These are phyloP conservation scores for Rhizoclosmatium sp. DNA, from an alignment of 192 early-diverging fungal genomes.

Conservation along the genomic window DNA sequence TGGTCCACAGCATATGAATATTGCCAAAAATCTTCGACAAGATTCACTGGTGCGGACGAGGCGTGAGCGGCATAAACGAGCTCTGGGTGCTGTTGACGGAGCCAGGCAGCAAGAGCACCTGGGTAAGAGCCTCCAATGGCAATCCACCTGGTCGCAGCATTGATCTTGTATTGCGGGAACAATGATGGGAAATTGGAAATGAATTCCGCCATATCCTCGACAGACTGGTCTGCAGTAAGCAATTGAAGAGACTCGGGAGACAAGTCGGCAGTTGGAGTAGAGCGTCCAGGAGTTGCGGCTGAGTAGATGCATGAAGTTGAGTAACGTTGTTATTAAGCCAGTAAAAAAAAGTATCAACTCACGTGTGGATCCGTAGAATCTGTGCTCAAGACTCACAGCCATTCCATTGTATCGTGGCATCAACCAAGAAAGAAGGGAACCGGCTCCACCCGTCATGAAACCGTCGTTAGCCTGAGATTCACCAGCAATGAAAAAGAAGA, in stretches of 20 bases:
- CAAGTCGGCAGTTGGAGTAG: constrained; percentile 26
- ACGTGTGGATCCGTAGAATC: constrained; percentile 19
- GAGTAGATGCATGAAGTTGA: background rate
- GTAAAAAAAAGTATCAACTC: background rate
- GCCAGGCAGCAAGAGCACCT: constrained; percentile 18
- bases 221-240: constrained; percentile 8
- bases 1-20: constrained; percentile 34
- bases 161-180: constrained; percentile 26
- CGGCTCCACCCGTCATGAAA: constrained; percentile 1
- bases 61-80: constrained; percentile 26
- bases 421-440: constrained; percentile 7
- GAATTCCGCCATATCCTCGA: constrained; percentile 28
- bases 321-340: background rate
- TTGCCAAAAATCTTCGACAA: constrained; percentile 21
- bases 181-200: background rate
- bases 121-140: constrained; percentile 22
- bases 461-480: background rate
- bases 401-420: constrained; percentile 24
- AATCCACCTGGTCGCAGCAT: background rate
- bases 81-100: constrained; percentile 19
- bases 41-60: constrained; percentile 16
- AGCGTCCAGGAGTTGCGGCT: background rate
- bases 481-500: constrained; percentile 28
- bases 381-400: constrained; percentile 23
- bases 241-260: constrained; percentile 15